Evolutionary conservation across 208 protist species (phyloP).

Genomic region (Trypanosoma theileri): DNA sequence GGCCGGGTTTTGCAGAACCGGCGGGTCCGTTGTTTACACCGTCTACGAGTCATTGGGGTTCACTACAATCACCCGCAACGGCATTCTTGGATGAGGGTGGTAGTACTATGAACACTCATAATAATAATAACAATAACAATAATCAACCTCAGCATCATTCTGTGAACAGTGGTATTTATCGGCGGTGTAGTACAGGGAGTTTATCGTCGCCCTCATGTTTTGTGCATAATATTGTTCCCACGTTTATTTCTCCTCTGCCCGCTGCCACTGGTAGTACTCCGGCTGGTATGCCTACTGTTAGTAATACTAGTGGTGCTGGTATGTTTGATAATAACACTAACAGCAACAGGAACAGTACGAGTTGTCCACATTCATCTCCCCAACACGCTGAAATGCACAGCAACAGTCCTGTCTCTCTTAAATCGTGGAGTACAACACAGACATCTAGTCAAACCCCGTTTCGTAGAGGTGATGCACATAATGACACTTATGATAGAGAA

Average conservation of each 20-base stretch:
- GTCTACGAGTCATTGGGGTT: no score
- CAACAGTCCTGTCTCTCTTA: not conserved
- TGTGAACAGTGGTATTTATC: not conserved
- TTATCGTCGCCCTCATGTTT: not conserved
- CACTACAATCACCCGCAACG: no score
- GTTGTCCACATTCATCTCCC: not conserved
- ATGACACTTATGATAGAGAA: not conserved
- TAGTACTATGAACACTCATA: not conserved
- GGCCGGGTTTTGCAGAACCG: not conserved
- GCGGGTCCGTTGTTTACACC: no score
- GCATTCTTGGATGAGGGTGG: no score
- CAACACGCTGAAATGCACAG: not conserved
- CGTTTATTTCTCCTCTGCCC: no score
- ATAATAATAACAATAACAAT: not conserved
- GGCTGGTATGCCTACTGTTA: no score
- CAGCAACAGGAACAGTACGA: not conserved
- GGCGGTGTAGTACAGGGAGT: not conserved
- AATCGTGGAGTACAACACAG: not conserved
- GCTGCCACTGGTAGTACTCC: no score
- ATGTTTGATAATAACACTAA: not conserved
- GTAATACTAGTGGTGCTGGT: not conserved
- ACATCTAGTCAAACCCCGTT: not conserved
- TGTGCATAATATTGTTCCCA: not conserved
- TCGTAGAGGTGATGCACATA: not conserved
- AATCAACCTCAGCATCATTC: not conserved